phyloP scores from a whole-genome alignment of 441 rosid species.

The Syzygium malaccense region DNA sequence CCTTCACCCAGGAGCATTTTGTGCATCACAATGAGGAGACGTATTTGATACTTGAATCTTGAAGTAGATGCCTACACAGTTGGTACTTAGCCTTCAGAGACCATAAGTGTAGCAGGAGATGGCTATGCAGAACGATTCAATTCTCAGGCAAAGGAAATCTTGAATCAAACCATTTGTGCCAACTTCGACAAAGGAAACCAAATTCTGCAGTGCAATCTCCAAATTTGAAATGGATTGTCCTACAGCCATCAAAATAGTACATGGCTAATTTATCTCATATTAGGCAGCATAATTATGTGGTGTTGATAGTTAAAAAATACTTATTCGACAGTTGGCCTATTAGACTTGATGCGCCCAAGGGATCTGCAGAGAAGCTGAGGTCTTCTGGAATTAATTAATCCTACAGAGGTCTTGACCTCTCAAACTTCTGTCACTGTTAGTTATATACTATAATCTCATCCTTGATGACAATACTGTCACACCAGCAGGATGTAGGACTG shows the following conservation, averaged over 20 bases:
- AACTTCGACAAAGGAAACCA: neutral
- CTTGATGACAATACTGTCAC: neutral
- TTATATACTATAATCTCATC: neutral
- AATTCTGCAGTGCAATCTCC: neutral
- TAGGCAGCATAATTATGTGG: neutral
- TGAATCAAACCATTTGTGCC: neutral
- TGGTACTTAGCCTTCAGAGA: neutral
- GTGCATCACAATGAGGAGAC: neutral
- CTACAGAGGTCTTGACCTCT: neutral
- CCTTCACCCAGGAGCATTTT: neutral
- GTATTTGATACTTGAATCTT: neutral
- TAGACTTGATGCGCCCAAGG: neutral
- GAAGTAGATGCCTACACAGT: neutral
- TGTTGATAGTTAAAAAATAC: neutral
- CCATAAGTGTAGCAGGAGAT: neutral
- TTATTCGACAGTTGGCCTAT: neutral
- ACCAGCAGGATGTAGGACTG: neutral
- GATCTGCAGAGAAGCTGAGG: neutral
- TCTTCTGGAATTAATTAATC: neutral
- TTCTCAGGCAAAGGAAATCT: neutral
- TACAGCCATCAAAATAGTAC: neutral
- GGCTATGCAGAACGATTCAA: neutral
- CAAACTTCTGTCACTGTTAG: neutral
- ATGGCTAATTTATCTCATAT: neutral
- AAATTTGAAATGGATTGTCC: neutral